These are phyloP conservation scores for Neofusicoccum ribis DNA, from an alignment of 2,329 filamentous ascomycete species.

Conservation along the genomic window DNA sequence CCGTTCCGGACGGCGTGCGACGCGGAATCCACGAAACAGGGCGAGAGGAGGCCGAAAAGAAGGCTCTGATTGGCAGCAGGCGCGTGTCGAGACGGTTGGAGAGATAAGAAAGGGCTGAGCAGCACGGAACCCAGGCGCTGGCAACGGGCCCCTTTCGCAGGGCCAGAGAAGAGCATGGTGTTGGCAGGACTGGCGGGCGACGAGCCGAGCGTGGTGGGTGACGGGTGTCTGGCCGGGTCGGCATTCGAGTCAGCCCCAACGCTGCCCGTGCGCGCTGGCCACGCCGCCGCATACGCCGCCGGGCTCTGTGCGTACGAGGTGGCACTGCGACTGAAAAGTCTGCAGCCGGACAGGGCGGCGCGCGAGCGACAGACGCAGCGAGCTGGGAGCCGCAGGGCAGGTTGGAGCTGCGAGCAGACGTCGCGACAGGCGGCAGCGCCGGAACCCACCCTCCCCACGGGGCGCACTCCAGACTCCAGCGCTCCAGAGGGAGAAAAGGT, in stretches of 20 bases:
- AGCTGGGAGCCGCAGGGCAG: too few relatives aligned
- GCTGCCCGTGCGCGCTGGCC: background rate
- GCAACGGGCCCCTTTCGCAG: background rate
- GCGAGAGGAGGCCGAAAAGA: background rate
- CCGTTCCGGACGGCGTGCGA: background rate
- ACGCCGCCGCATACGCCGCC: background rate
- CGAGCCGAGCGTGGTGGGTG: background rate
- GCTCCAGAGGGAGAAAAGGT: background rate
- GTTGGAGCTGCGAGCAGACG: background rate
- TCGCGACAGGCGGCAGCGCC: background rate
- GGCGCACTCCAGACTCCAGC: background rate
- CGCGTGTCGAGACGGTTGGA: background rate
- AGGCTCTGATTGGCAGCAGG: background rate
- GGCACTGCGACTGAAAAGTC: background rate
- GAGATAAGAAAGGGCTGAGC: background rate
- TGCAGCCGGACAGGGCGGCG: too few relatives aligned
- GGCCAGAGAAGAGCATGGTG: background rate
- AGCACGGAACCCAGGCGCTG: background rate
- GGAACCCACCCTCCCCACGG: conserved; percentile 9
- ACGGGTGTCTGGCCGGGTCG: background rate
- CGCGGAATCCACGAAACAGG: background rate
- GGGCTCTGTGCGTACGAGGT: background rate
- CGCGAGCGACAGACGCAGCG: too few relatives aligned
- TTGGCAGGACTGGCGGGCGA: background rate
- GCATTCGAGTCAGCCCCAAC: conserved; percentile 5